phyloP scores from a whole-genome alignment of 1,284 basidiomycete genomes.

The Cerioporus squamosus region DNA sequence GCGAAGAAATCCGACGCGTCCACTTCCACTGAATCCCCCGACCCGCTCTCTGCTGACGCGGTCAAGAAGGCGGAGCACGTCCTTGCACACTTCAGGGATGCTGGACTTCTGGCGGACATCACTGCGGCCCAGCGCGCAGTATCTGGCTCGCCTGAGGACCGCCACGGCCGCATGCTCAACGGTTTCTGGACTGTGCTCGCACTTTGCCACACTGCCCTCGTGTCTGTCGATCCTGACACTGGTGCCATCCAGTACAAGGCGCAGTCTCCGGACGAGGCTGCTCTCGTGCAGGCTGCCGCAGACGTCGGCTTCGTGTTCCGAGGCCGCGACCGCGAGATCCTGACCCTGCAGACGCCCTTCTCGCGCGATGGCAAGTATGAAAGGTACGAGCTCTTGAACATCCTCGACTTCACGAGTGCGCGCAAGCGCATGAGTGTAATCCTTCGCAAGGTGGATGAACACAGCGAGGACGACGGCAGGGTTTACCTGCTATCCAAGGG shows the following conservation, averaged over 20 bases:
- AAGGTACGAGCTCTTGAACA: constrained; percentile 90
- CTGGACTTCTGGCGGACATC: constrained; percentile 54
- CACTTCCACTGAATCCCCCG: constrained; percentile 20
- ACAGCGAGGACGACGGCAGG: constrained; percentile 55
- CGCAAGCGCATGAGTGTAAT: constrained; percentile 97
- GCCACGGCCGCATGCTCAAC: constrained; percentile 76
- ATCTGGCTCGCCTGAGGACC: constrained; percentile 59
- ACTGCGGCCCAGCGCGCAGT: constrained; percentile 49
- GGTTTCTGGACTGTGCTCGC: constrained; percentile 95
- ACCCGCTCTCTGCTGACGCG: constrained; percentile 29
- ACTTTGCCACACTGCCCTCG: constrained; percentile 96
- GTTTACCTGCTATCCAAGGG: constrained; percentile 86
- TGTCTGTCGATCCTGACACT: constrained; percentile 68
- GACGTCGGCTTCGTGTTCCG: constrained; percentile 94
- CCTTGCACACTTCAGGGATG: constrained; percentile 61
- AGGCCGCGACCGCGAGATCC: constrained; percentile 82
- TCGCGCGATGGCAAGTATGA: constrained; percentile 60
- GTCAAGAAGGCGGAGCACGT: constrained; percentile 48
- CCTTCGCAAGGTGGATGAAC: constrained; percentile 74
- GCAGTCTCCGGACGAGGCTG: constrained; percentile 96
- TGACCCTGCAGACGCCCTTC: constrained; percentile 86
- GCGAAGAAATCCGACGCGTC: constrained; percentile 20
- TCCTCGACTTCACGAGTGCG: constrained; percentile 94
- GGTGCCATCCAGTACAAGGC: constrained; percentile 92
- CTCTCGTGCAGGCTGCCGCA: constrained; percentile 96